A percentile compares a stretch with the other conserved stretches of the same genome.
phyloP scores from a whole-genome alignment of 2,329 filamentous ascomycete species.

The Botryotinia calthae region DNA sequence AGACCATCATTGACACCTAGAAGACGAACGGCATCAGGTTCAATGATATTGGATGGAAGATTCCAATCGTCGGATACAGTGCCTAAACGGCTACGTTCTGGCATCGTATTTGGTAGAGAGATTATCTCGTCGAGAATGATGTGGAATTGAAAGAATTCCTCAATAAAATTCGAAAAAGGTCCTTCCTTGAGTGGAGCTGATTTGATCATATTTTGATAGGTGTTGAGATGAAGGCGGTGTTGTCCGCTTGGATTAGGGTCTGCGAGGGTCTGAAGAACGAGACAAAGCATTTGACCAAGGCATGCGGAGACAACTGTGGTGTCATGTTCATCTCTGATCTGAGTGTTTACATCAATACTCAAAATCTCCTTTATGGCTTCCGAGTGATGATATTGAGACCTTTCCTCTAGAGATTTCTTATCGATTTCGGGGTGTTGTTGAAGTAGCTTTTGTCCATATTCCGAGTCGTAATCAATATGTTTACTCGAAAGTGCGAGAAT shows the following conservation, averaged over 20 bases:
- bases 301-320: conserved; percentile 51
- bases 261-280: conserved; percentile 56
- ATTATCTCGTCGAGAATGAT: conserved; percentile 63
- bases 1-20: conserved; percentile 81
- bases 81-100: conserved; percentile 37
- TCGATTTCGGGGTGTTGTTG: conserved; percentile 49
- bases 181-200: conserved; percentile 60
- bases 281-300: conserved; percentile 63
- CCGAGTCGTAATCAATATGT: conserved; percentile 62
- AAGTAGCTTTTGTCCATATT: conserved; percentile 54
- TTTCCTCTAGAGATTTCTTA: conserved; percentile 47
- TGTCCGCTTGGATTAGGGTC: conserved; percentile 60
- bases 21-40: conserved; percentile 47
- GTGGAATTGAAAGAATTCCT: conserved; percentile 83
- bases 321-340: conserved; percentile 42
- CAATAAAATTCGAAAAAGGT: conserved; percentile 68
- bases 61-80: conserved; percentile 31
- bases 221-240: conserved; percentile 76
- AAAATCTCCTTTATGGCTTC: conserved; percentile 53
- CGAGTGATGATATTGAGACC: conserved; percentile 56
- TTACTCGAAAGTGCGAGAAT: conserved; percentile 80
- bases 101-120: conserved; percentile 40
- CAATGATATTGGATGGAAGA: conserved; percentile 29
- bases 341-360: conserved; percentile 42
- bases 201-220: conserved; percentile 69